Base-by-base conservation (phyloP, 257 asterid genomes). In the Echites panduratus region DNA sequence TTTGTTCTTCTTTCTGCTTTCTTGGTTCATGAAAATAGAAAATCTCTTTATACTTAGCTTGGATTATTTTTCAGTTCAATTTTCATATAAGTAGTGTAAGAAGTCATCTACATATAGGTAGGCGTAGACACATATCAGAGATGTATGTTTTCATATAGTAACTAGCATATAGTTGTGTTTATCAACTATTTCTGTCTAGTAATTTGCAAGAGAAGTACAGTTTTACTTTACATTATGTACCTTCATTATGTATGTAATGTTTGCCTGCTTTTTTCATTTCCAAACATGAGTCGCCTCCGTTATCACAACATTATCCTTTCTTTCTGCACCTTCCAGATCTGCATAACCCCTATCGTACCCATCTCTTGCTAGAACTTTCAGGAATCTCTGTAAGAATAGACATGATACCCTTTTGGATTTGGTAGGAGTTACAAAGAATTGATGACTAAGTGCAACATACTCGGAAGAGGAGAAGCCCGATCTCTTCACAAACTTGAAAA, bases 401-500 rank as follows among this genome's bases (percentile, higher is more conserved):
- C 67, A 66, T 76, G 40, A 73, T 54, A 77, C 29, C 24, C 40
- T 68, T 77, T 22, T 76, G 71, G 52, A 70, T 59, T 68, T 75
- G 58, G 20, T 70, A 95, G 98, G 96, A 84, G 87, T 84, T 94
- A 94, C 91, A 94, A 94, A 88, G 99, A 94, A 82, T 81, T 94
- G 79, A 83, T 94, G 95, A 80, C 86, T 62, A 94, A 90, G 82
- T 92, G 98, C 91, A 90, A 82, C 79, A 59, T 74, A 59, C 87
- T 92, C 80, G 98, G 99, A 79, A 84, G 99, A 82, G 96, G 99
- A 71, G 97, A 95, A 81, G 89, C 99, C 43, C 88, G 89, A 53
- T 78, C 85, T 74, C 83, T 78, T 43, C 74, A 77, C 70, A 88
- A 90, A 82, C 96, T 95, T 43, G 90, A 90, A 80, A 92, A 89